Evolutionary conservation across 169 alveolate species (phyloP), one percentile per base, ranked within the genome.

Genomic region (Plasmodium sp.): DNA sequence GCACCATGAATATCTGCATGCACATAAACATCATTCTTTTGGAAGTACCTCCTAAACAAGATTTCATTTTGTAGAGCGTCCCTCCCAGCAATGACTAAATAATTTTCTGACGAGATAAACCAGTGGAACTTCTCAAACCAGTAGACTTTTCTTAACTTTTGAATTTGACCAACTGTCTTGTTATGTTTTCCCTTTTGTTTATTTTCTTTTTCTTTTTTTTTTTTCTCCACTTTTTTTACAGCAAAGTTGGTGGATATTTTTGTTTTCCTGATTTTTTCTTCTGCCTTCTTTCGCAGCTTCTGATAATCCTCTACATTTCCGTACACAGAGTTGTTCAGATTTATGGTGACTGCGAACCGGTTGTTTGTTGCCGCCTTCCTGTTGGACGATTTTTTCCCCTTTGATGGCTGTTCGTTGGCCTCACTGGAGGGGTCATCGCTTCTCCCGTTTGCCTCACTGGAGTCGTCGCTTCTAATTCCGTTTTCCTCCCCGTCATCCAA

Each of bases 1-100:
- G 99, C 99, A 31, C 99, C 99, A 75, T 98, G 99, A 62, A 98
- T 96, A 93, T 99, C 99, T 1, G 99, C 99, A 88, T 99, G 99
- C 77, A 99, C 98, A 92, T 98, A 99, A 48, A 98, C 51, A 88
- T 99, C 99, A 67, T 98, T 97, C 62, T 97, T 97, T 56, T 96
- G 96, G 93, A 99, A 93, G 92, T 99, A 99, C 84, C 98, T 97
- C 94, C 99, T 98, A 83, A 98, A 99, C 77, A 99, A 96, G 72
- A 97, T 97, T 92, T 99, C 99, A 88, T 99, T 99, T 94, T 99
- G 99, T 81, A 97, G 94, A 4, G 99, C 98, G 93, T 99, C 99
- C 34, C 98, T 97, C 77, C 97, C 97, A 34, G 95, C 96, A 71
- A 93, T 82, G n/a, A 96, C 98, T 39, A 98, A 95, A 95, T 95